Evolutionary conservation across 1,139 yeast species (phyloP), one percentile per base, ranked within the genome.

Genomic region (Arxiozyma slooffiae): DNA sequence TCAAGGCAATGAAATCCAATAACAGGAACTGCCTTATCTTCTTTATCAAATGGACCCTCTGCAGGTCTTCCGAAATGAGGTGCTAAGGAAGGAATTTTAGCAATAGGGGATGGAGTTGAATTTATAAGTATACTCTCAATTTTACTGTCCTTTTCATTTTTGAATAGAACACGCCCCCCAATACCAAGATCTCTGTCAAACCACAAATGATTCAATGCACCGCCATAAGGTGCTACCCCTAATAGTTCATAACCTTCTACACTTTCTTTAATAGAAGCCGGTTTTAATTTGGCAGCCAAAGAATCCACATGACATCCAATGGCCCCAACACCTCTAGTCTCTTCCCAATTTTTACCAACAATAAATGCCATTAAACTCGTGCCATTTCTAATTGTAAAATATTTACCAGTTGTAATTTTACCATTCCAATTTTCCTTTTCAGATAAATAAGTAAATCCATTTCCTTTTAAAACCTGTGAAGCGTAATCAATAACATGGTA

Each of bases 201-300:
- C 85, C 87, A 80, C 26, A 73, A 60, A 22, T 73, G 71, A 44
- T 73, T 72, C 57, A 81, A 66, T 1, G 80, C 76, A 26, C 85
- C 84, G 18, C 82, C 79, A 61, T 82, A 82, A 3, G 83, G 82
- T 1, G 86, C 84, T 18, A 81, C 85, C 1, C 85, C 86, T 39
- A 82, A 68, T 39, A 79, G 62, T 49, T 80, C 81, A 63, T 77
- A 82, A 9, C 86, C 85, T 41, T 79, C 81, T 11, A 78, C 74
- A 21, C 67, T 62, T 9, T 64, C 58, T 55, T 75, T 75, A 49
- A 67, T 64, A 7, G 83, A 78, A 47, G 69, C 68, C 0, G 87
- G 87, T 65, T 81, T 81, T 60, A 81, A 67, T 54, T 77, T 74
- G 16, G 76, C 76, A 9, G 82, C 74, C 51, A 81, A 67, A 0